Conservation (phyloP, 352 stramenopile species). For the Phytopythium boreale region DNA sequence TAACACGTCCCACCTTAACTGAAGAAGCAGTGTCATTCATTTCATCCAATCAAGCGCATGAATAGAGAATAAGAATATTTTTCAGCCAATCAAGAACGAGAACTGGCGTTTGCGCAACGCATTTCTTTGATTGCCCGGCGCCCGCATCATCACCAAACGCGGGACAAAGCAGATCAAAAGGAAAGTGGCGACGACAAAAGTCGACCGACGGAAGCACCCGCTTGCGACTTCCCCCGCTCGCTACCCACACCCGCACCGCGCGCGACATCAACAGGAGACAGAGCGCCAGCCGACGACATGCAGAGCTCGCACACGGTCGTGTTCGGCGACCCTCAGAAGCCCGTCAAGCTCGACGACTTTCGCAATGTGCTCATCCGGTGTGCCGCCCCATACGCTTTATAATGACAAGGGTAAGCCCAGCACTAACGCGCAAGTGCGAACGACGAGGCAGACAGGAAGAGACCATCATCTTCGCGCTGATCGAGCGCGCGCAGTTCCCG, state of each 20-base stretch:
- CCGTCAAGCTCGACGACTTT: slow-evolving; percentile 84
- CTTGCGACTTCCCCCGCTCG: not conserved
- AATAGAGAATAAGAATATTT: not conserved
- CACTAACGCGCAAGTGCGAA: not conserved
- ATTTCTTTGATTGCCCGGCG: not conserved
- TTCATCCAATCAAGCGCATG: slow-evolving; percentile 15
- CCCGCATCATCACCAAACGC: not conserved
- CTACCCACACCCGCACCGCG: not conserved
- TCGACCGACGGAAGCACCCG: not conserved
- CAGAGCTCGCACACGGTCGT: slow-evolving; percentile 64
- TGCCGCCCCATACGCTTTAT: too few species aligned
- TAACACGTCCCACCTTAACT: not conserved
- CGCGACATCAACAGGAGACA: not conserved
- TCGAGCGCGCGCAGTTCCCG: slow-evolving; percentile 97
- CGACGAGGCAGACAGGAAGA: slow-evolving; percentile 90
- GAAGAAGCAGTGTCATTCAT: slow-evolving; percentile 10
- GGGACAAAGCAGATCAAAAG: not conserved
- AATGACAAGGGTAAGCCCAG: too few species aligned
- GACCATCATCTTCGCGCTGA: slow-evolving; percentile 99
- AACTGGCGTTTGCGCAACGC: slow-evolving; percentile 11
- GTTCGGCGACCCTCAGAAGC: slow-evolving; percentile 62
- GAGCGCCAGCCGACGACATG: slow-evolving; percentile 18
- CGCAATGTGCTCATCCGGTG: slow-evolving; percentile 87
- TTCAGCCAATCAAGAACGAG: slow-evolving; percentile 13
- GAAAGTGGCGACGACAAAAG: not conserved